Conservation (phyloP, 768 basidiomycete species). For the Chalciporus sphaerocephalus region DNA sequence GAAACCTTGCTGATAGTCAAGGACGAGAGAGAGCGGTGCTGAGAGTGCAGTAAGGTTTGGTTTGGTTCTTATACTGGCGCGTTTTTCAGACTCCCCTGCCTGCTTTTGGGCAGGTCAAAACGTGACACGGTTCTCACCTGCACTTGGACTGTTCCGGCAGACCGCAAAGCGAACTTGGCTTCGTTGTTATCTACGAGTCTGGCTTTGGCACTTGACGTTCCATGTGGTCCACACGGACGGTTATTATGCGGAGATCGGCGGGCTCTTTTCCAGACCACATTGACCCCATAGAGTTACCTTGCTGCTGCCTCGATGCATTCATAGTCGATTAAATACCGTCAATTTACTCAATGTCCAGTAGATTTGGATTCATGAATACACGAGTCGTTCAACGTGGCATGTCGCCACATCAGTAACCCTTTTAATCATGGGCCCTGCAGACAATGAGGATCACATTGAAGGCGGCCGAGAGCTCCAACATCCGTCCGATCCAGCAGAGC, state of each 20-base stretch:
- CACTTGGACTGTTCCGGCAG: too few species aligned
- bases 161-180: not conserved
- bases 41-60: conserved; percentile 15
- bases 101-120: conserved; percentile 24
- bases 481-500: not conserved
- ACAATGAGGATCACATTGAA: not conserved
- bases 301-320: conserved; percentile 14
- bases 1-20: too few species aligned
- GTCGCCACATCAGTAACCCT: not conserved
- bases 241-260: not conserved
- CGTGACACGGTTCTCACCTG: conserved; percentile 1
- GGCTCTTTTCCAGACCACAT: not conserved
- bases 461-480: too few species aligned
- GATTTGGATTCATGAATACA: not conserved
- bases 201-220: too few species aligned
- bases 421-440: not conserved
- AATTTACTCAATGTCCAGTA: not conserved
- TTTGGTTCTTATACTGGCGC: conserved; percentile 24
- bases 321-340: not conserved
- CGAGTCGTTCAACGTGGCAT: not conserved
- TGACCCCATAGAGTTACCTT: not conserved
- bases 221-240: not conserved
- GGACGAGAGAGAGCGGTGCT: conserved; percentile 14
- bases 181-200: conserved; percentile 10
- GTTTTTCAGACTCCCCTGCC: conserved; percentile 34